These are phyloP conservation scores for Priceomyces medius DNA, from an alignment of 805 yeast species.

Conservation along the genomic window DNA sequence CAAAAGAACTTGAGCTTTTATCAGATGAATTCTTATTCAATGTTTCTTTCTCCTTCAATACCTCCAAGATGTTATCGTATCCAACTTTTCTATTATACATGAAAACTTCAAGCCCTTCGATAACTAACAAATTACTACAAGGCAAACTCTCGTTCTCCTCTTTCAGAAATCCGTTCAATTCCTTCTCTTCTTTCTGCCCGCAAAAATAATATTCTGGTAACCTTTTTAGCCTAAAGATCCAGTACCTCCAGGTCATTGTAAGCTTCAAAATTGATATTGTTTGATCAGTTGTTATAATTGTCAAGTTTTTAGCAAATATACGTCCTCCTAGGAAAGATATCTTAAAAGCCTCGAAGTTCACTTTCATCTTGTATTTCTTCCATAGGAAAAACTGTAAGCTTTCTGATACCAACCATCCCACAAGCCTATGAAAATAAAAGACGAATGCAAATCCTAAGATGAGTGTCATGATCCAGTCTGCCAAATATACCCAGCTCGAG, in stretches of 20 bases:
- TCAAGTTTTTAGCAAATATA: conserved; percentile 70
- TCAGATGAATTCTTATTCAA: background rate
- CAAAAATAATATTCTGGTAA: conserved; percentile 33
- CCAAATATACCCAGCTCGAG: conserved; percentile 66
- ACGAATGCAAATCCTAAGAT: conserved; percentile 60
- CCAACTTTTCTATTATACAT: conserved; percentile 78
- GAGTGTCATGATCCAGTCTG: conserved; percentile 75
- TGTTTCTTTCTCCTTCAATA: conserved; percentile 21
- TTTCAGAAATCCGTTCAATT: conserved; percentile 11
- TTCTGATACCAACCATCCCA: conserved; percentile 59
- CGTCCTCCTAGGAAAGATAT: conserved; percentile 83
- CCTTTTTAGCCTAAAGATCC: conserved; percentile 57
- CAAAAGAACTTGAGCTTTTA: conserved; percentile 1
- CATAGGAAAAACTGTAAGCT: conserved; percentile 57
- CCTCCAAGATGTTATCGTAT: conserved; percentile 61
- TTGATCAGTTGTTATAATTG: conserved; percentile 70
- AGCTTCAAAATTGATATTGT: conserved; percentile 71
- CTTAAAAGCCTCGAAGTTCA: conserved; percentile 72
- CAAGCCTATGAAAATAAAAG: conserved; percentile 72
- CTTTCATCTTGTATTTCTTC: conserved; percentile 55
- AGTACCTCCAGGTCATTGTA: conserved; percentile 85
- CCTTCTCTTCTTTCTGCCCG: conserved; percentile 11
- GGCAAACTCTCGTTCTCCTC: conserved; percentile 51
- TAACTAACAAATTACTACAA: conserved; percentile 52
- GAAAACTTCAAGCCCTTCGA: conserved; percentile 82